These are phyloP conservation scores for Phytophthora citrophthora DNA, from an alignment of 352 stramenopile genomes.

Conservation along the genomic window DNA sequence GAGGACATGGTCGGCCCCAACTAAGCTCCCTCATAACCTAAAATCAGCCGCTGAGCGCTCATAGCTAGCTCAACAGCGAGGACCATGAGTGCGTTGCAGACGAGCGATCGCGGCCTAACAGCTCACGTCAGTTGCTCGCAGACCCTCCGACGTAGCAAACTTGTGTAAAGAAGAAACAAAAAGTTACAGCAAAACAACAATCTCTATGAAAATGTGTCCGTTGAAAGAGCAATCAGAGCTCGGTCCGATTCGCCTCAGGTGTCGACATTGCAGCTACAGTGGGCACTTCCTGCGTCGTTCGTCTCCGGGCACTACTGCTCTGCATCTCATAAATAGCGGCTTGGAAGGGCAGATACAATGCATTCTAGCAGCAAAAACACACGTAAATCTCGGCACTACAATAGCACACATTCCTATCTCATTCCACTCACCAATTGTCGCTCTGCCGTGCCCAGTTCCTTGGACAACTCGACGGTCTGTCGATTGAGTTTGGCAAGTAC, in stretches of 20 bases:
- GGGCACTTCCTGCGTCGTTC: constrained; percentile 21
- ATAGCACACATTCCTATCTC: neutral
- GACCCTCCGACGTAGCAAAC: constrained; percentile 1
- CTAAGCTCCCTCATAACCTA: constrained; percentile 33
- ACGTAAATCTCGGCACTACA: neutral
- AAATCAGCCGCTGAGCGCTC: neutral
- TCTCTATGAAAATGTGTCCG: constrained; percentile 1
- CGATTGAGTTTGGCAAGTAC: constrained; percentile 54
- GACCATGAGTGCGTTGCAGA: neutral
- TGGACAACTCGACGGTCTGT: constrained; percentile 53
- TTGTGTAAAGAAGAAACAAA: constrained; percentile 17
- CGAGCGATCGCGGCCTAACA: neutral
- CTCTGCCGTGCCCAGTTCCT: constrained; percentile 54
- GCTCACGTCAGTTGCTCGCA: neutral
- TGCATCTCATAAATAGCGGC: constrained; percentile 66
- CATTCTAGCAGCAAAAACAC: constrained; percentile 38
- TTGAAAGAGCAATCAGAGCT: constrained; percentile 23
- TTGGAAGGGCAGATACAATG: constrained; percentile 62
- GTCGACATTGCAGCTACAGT: constrained; percentile 17
- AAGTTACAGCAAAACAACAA: constrained; percentile 8
- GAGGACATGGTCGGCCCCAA: constrained; percentile 96
- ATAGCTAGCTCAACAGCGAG: constrained; percentile 2
- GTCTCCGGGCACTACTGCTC: constrained; percentile 30
- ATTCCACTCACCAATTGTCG: constrained; percentile 47
- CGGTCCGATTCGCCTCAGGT: constrained; percentile 31